Percentiles rank a stretch among this genome's conserved stretches.
Evolutionary conservation across 345 rosid species (phyloP).

Genomic region (Murraya paniculata): DNA sequence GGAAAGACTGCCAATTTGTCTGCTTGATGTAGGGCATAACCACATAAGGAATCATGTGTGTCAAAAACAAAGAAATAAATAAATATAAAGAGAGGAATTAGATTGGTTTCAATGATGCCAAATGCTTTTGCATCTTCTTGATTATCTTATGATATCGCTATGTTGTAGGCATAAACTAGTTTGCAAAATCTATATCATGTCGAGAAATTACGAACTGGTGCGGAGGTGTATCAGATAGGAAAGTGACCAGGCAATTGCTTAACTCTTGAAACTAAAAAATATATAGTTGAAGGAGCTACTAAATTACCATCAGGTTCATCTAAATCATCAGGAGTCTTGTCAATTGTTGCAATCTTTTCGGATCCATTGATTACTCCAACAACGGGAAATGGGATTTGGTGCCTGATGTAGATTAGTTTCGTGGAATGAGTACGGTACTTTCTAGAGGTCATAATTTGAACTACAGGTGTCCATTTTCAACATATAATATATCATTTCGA

Average conservation of each 20-base stretch:
- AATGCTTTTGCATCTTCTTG: neutral
- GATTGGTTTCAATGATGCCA: neutral
- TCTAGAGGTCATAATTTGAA: too few relatives aligned
- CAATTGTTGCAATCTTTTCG: conserved; percentile 34
- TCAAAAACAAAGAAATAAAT: neutral
- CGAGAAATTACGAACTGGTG: conserved; percentile 7
- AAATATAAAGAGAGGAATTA: neutral
- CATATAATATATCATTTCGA: too few relatives aligned
- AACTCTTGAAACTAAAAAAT: neutral
- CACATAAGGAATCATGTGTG: neutral
- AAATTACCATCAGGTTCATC: conserved; percentile 38
- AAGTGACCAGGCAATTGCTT: neutral
- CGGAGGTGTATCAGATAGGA: neutral
- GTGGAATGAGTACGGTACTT: too few relatives aligned
- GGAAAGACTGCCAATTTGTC: neutral
- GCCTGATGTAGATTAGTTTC: too few relatives aligned
- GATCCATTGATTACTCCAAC: conserved; percentile 24
- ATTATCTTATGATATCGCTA: neutral
- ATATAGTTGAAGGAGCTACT: neutral
- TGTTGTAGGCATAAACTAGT: neutral
- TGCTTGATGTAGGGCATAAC: neutral
- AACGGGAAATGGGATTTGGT: too few relatives aligned
- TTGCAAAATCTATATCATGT: conserved; percentile 9
- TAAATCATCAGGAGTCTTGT: conserved; percentile 12
- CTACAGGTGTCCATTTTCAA: too few relatives aligned